Base-by-base conservation (phyloP, 2,329 filamentous ascomycete species). In the Fusarium burgessii region DNA sequence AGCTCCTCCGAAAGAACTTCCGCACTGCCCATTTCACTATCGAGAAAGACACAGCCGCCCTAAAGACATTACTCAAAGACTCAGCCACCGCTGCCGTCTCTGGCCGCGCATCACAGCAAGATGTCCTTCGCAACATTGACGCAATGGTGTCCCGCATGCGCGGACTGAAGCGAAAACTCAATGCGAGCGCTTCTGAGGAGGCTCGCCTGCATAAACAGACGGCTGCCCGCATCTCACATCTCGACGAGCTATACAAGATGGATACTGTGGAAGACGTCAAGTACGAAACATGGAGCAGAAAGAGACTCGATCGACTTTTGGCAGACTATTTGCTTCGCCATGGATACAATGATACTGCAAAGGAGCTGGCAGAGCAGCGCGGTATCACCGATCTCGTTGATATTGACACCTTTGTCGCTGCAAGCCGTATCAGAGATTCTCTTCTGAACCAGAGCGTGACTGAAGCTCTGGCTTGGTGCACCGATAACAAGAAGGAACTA, bases 1-100 rank as follows among this genome's bases (percentile, higher is more conserved):
- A 98, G 80, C 92, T 98, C 62, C 91, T 97, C 25, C 92, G 94
- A 60, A 95, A 96, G 80, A 98, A 97, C 83, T 97, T 98, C 83
- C 96, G 97, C 77, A 90, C 91, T 6, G 92, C 92, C 45, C 93
- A 94, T 79, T 90, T 92, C 77, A 85, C 89, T 70, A 89, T 94
- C 79, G 93, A 95, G 78, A 91, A 91, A 78, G 90, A 93, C 74
- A 89, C 88, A 68, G 85, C 86, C 20, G 85, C 85, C 51, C 82
- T 94, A 70, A 90, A 89, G 76, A 86, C 88, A 25, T 82, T 86
- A 14, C 85, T 91, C 63, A 87, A 87, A 72, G 88, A 91, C 49
- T 87, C 88, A 4, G 90, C 91, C 45, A 92, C 91, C 74, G 87
- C 89, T 63, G 90, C 92, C 51, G 84, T 92, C 54, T 88, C 88